These are phyloP conservation scores for Actinomortierella wolfii DNA, from an alignment of 371 early-diverging fungal species.

Conservation along the genomic window DNA sequence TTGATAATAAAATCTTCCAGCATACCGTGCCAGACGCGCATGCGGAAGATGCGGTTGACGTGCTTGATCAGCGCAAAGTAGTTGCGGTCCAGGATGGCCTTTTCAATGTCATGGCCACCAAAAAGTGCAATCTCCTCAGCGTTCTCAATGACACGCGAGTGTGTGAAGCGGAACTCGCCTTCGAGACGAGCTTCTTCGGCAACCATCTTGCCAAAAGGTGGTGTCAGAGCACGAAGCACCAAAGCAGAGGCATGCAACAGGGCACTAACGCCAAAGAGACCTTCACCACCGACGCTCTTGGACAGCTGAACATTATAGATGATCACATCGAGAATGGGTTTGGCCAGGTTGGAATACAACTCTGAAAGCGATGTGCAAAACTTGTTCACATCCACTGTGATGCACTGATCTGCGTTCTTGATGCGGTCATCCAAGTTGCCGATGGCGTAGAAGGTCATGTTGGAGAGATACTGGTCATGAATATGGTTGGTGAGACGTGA, in stretches of 20 bases:
- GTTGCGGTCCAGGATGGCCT: conserved; percentile 72
- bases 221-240: conserved; percentile 79
- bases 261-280: conserved; percentile 68
- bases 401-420: conserved; percentile 88
- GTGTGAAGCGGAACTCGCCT: conserved; percentile 90
- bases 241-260: conserved; percentile 75
- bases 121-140: conserved; percentile 91
- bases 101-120: conserved; percentile 79
- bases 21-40: conserved; percentile 86
- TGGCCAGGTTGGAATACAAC: conserved; percentile 85
- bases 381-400: conserved; percentile 89
- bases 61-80: conserved; percentile 81
- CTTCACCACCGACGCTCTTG: conserved; percentile 78
- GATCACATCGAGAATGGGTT: conserved; percentile 86
- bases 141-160: conserved; percentile 85
- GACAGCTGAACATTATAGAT: conserved; percentile 87
- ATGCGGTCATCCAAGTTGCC: conserved; percentile 85
- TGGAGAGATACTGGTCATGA: conserved; percentile 82
- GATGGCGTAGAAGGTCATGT: conserved; percentile 87
- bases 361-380: conserved; percentile 79
- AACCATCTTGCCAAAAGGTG: conserved; percentile 88
- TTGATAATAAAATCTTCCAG: conserved; percentile 91
- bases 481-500: conserved; percentile 84
- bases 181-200: conserved; percentile 79
- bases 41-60: conserved; percentile 78